These are phyloP conservation scores for Cutaneotrichosporon sp. DNA, from an alignment of 1,284 basidiomycete species.

Conservation along the genomic window DNA sequence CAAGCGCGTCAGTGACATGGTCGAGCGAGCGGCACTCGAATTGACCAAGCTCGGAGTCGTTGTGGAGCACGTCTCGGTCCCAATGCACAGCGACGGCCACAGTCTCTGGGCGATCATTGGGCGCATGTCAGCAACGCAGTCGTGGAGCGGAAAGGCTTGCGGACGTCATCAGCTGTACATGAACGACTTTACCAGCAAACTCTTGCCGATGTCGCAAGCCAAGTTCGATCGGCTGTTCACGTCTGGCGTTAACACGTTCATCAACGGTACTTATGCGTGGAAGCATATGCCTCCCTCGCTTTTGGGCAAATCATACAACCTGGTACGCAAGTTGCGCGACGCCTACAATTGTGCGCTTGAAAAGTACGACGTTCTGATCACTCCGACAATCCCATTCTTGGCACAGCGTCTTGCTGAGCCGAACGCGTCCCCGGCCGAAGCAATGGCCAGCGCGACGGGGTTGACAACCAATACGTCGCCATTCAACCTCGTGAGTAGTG, in stretches of 20 bases:
- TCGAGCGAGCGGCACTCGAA: conserved; percentile 14
- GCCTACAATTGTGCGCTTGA: conserved; percentile 49
- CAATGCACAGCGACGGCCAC: conserved; percentile 30
- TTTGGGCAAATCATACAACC: conserved; percentile 29
- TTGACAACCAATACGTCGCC: conserved; percentile 28
- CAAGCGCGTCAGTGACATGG: conserved; percentile 14
- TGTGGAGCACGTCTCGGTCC: conserved; percentile 18
- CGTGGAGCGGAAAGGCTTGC: conserved; percentile 34
- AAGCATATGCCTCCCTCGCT: conserved; percentile 24
- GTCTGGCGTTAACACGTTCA: conserved; percentile 53
- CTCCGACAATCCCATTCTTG: conserved; percentile 49
- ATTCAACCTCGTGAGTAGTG: conserved; percentile 36
- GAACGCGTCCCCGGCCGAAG: conserved; percentile 9
- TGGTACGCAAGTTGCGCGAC: conserved; percentile 49
- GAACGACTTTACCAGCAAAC: conserved; percentile 46
- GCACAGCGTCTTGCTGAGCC: conserved; percentile 15
- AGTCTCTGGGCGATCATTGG: conserved; percentile 27
- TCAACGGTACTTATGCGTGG: conserved; percentile 54
- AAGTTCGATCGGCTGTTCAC: conserved; percentile 44
- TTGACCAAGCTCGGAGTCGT: conserved; percentile 17
- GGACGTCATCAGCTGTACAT: conserved; percentile 48
- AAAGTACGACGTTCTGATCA: conserved; percentile 51
- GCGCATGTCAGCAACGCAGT: conserved; percentile 28
- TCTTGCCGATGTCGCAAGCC: conserved; percentile 50
- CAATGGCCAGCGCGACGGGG: conserved; percentile 26